Evolutionary conservation across 441 rosid species (phyloP).

Genomic region (Rhodomyrtus psidioides): DNA sequence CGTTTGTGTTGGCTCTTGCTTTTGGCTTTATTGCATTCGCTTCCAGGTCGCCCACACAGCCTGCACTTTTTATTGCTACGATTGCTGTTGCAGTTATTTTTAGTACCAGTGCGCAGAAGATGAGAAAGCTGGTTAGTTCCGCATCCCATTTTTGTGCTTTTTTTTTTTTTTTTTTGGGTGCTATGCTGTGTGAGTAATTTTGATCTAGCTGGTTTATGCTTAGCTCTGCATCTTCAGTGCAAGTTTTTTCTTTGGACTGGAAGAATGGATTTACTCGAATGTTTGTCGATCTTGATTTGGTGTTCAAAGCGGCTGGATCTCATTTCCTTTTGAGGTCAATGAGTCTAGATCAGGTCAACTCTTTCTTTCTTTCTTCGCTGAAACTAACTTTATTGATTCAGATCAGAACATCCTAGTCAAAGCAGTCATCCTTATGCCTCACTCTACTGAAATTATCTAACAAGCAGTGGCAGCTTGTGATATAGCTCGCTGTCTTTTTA

Average conservation of each 20-base stretch:
- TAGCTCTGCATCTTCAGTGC: background rate
- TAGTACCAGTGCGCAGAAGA: background rate
- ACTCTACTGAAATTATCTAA: no score
- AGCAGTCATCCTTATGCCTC: no score
- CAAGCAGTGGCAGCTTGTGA: background rate
- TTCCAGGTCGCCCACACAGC: background rate
- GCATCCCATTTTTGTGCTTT: background rate
- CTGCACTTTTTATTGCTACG: background rate
- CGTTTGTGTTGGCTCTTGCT: background rate
- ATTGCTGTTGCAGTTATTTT: background rate
- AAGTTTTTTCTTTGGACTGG: background rate
- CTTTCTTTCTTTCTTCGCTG: no score
- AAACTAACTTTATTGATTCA: no score
- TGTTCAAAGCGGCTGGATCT: background rate
- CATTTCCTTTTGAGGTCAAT: background rate
- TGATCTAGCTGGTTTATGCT: background rate
- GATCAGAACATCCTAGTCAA: no score
- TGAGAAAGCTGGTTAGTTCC: background rate
- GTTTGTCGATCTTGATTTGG: background rate
- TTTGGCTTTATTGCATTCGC: background rate
- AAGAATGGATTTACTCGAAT: no score
- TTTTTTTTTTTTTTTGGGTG: background rate
- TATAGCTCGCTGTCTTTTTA: no score
- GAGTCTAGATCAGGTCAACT: background rate
- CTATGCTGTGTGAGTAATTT: background rate